phyloP scores from a whole-genome alignment of 768 basidiomycete species.

The Pleurotus tuber-regium region DNA sequence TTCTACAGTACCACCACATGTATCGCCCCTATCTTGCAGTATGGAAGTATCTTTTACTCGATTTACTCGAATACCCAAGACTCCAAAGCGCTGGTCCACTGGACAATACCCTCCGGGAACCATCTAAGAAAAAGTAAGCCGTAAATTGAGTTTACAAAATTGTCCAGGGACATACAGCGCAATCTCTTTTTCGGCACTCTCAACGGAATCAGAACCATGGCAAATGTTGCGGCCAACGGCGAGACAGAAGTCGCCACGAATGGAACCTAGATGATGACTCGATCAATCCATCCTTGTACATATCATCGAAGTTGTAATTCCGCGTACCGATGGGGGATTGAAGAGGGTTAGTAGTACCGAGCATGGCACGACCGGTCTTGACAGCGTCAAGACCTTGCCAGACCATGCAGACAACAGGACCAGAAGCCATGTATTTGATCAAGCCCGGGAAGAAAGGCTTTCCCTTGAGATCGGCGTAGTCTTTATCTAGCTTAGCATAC shows the following conservation, averaged over 20 bases:
- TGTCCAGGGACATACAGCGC: slow-evolving; percentile 57
- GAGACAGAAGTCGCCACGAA: slow-evolving; percentile 94
- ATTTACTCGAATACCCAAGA: slow-evolving; percentile 80
- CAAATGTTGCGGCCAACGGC: slow-evolving; percentile 95
- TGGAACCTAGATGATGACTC: slow-evolving; percentile 59
- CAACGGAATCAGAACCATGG: slow-evolving; percentile 88
- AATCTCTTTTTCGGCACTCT: slow-evolving; percentile 94
- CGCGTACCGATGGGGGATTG: slow-evolving; percentile 75
- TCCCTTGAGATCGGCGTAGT: slow-evolving; percentile 93
- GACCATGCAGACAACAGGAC: slow-evolving; percentile 94
- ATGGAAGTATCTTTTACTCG: slow-evolving; percentile 10
- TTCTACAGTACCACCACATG: neutral
- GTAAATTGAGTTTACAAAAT: slow-evolving; percentile 11
- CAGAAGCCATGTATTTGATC: slow-evolving; percentile 94
- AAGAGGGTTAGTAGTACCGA: slow-evolving; percentile 96
- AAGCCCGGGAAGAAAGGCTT: slow-evolving; percentile 97
- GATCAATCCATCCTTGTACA: no score
- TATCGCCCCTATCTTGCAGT: neutral
- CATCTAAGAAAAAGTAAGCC: no score
- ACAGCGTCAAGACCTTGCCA: slow-evolving; percentile 94
- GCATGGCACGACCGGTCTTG: slow-evolving; percentile 94
- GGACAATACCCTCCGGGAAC: slow-evolving; percentile 85
- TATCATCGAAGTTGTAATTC: neutral
- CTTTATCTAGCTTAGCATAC: no score
- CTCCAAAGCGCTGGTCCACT: slow-evolving; percentile 65